These are phyloP conservation scores for Selaginella moellendorffii DNA, from an alignment of 75 land plant genomes.

Conservation along the genomic window DNA sequence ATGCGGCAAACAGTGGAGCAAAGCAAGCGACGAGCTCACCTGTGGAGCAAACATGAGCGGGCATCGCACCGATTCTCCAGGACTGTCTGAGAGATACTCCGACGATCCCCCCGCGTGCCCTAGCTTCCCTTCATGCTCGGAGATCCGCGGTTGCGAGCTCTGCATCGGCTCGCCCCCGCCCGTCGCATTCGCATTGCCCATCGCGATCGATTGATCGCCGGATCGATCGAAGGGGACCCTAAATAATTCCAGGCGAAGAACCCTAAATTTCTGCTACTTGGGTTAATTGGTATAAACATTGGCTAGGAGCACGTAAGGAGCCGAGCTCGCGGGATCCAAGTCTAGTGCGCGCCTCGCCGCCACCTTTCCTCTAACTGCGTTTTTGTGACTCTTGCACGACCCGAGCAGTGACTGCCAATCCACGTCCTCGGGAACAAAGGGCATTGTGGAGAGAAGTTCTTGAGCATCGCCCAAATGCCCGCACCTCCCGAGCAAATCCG, in stretches of 20 bases:
- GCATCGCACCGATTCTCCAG: slow-evolving; percentile 30
- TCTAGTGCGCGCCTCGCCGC: background rate
- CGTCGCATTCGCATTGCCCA: slow-evolving; percentile 12
- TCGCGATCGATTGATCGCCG: too few species aligned
- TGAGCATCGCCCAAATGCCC: background rate
- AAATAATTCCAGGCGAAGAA: too few species aligned
- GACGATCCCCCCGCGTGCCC: slow-evolving; percentile 18
- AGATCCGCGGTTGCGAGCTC: slow-evolving; percentile 1
- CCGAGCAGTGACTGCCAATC: background rate
- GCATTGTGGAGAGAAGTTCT: background rate
- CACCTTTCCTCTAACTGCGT: background rate
- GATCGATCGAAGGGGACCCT: too few species aligned
- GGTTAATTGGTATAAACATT: background rate
- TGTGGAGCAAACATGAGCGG: slow-evolving; percentile 60
- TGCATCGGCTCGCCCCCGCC: slow-evolving; percentile 9
- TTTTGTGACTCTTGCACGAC: background rate
- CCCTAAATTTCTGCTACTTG: too few species aligned
- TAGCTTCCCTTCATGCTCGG: background rate
- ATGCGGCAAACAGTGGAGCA: background rate
- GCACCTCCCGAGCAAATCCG: background rate
- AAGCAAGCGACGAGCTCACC: slow-evolving; percentile 11
- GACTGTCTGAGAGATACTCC: slow-evolving; percentile 38
- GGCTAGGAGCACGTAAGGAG: background rate
- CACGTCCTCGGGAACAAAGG: background rate
- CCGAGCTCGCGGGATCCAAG: background rate